Base-by-base conservation (phyloP, 768 basidiomycete species). In the Lactarius quietus region DNA sequence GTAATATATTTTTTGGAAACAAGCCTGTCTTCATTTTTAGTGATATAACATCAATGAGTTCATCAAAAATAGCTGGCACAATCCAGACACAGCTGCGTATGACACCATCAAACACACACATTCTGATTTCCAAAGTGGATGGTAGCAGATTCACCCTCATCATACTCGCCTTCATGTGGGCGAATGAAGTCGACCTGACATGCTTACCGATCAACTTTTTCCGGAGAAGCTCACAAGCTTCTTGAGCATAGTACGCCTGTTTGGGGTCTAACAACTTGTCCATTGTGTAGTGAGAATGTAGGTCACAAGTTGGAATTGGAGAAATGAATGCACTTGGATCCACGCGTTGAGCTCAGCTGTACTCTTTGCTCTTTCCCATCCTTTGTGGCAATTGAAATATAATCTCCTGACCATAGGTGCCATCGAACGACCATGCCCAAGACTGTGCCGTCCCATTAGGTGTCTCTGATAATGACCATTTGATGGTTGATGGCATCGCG, bases 191-290 rank as follows among this genome's bases (percentile, higher is more conserved):
- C 96, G 51, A 97, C 80, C 85, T 88, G 65, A 93, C 90, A 66
- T 84, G 81, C 77, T 95, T 95, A 48, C 96, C 96, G 67, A 98
- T 95, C 26, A 98, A 80, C 69, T 86, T 89, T 78, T 93, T 96
- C 55, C 96, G 84, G 38, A 98, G 77, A 78, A 95, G 95, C 74
- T 99, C 96, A 62, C 88, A 87, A 6, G 95, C 95, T 75, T 99
- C 97, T 59, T 90, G 86, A 1, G 94, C 92, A 73, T 93, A 95
- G 70, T 84, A 90, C 0, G 89, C 86, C 73, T 95, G 89, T 70
- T 89, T 92, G 3, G 91, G 84, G 72, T 97, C 96, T 15, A 89
- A 86, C 33, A 90, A 80, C 73, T 93, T 95, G 64, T 18, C 39
- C 59, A 36, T 23, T 15, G 23, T 18, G 6, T 56, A 36, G 62